A percentile compares a stretch with the other conserved stretches of the same genome.
Conservation (phyloP, 768 basidiomycete genomes). For the Boletus reticuloceps region DNA sequence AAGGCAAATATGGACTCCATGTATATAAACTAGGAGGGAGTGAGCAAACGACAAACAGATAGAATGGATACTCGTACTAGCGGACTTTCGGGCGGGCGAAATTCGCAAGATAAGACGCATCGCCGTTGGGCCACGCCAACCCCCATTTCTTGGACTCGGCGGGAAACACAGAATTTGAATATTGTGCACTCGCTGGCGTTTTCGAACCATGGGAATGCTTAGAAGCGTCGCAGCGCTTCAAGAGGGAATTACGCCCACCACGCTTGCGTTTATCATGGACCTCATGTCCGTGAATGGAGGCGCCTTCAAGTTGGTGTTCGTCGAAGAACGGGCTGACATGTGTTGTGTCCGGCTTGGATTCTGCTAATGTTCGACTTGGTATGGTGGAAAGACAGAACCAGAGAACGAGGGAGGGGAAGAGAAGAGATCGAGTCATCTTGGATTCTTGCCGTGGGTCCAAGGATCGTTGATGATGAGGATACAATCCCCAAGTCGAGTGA, state of each 20-base stretch:
- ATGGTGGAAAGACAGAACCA: slow-evolving; percentile 7
- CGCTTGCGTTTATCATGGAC: slow-evolving; percentile 16
- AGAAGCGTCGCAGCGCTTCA: slow-evolving; percentile 18
- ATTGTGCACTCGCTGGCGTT: neutral
- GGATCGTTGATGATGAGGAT: neutral
- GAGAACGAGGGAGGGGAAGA: slow-evolving; percentile 7
- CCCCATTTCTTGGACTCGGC: slow-evolving; percentile 48
- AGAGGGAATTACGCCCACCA: slow-evolving; percentile 8
- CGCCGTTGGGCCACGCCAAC: slow-evolving; percentile 64
- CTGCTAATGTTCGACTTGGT: slow-evolving; percentile 3
- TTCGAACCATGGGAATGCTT: slow-evolving; percentile 5
- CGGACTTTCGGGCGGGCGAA: slow-evolving; percentile 46
- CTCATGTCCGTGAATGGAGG: neutral
- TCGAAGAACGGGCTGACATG: neutral
- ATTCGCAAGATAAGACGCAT: slow-evolving; percentile 45
- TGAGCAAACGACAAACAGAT: neutral
- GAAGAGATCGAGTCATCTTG: slow-evolving; percentile 11
- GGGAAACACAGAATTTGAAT: neutral
- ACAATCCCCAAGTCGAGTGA: neutral
- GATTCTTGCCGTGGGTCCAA: neutral
- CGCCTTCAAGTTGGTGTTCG: neutral
- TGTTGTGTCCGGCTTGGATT: neutral
- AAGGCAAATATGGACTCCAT: slow-evolving; percentile 59
- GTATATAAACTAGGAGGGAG: slow-evolving; percentile 48
- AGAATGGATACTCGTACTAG: slow-evolving; percentile 35